These are phyloP conservation scores for Hydnomerulius pinastri DNA, from an alignment of 768 basidiomycete genomes.

Conservation along the genomic window DNA sequence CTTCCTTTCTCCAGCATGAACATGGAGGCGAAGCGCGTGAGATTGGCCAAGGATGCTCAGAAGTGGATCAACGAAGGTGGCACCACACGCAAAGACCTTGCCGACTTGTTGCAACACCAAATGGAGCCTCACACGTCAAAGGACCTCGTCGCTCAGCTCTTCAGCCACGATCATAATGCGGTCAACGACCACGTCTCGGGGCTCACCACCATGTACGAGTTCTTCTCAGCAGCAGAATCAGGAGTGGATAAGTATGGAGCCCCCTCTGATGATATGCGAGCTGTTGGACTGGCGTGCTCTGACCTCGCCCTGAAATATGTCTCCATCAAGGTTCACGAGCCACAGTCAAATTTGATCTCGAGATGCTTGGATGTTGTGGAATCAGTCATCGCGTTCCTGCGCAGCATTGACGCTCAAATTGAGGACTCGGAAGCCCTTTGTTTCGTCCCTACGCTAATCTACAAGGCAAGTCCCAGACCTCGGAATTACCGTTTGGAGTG, in stretches of 20 bases:
- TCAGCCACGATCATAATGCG: conserved; percentile 95
- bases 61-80: conserved; percentile 89
- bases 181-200: conserved; percentile 91
- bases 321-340: conserved; percentile 86
- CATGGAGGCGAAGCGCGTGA: conserved; percentile 54
- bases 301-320: conserved; percentile 93
- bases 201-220: conserved; percentile 70
- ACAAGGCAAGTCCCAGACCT: conserved; percentile 67
- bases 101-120: conserved; percentile 83
- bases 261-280: conserved; percentile 50
- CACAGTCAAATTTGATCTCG: conserved; percentile 85
- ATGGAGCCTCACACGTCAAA: conserved; percentile 86
- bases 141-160: conserved; percentile 74
- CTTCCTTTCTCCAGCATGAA: conserved; percentile 36
- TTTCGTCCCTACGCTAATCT: conserved; percentile 86
- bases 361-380: conserved; percentile 90
- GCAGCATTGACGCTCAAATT: conserved; percentile 71
- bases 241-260: conserved; percentile 56
- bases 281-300: conserved; percentile 78
- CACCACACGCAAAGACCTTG: conserved; percentile 81
- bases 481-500: background rate
- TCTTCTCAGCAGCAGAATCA: conserved; percentile 60
- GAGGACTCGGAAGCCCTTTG: conserved; percentile 85
- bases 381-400: conserved; percentile 73
- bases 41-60: conserved; percentile 73